Evolutionary conservation across 768 basidiomycete genomes (phyloP), one percentile per base, ranked within the genome.

Genomic region (Sarcodon aspratus): DNA sequence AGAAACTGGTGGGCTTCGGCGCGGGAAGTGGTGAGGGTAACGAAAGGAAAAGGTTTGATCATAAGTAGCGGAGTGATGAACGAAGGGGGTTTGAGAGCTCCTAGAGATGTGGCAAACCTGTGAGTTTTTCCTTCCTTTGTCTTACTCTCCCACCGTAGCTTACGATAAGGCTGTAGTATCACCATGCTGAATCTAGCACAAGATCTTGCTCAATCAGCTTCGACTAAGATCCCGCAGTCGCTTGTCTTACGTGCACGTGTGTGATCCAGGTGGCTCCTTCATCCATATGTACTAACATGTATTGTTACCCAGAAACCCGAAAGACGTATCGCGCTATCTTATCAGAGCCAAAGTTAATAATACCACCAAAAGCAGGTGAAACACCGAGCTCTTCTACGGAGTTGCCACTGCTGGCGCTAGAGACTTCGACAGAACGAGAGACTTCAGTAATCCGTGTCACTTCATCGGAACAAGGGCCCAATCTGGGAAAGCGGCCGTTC

Each of bases 1-100:
- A 67, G 85, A 36, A 87, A 90, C 54, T 88, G 88, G 89, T 87
- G 90, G 90, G 79, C 84, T 0, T 72, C 78, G 0, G 78, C 86
- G 9, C 69, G 82, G 33, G 90, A 94, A 63, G 68, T 93, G 2
- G 72, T 79, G 13, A 73, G 90, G 1, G 87, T 89, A 1, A 83
- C 87, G 3, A 87, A 87, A 54, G 88, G 89, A 1, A 86, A 80
- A 59, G 82, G 79, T 0, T 60, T 92, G 47, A 60, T 94, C 10
- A 68, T 90, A 7, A 84, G 82, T 51, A 75, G 85, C 1, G 86
- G 85, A 0, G 80, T 76, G 0, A 62, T 72, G n/a, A 64, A 70
- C 6, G 71, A 78, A 40, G 72, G 72, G 12, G 82, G 89, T 61
- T 60, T 85, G 33, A 70, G 90, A 48, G 79, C 78, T 1, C 85